Base-by-base conservation (phyloP, 768 basidiomycete genomes). In the Psilocybe cubensis region DNA sequence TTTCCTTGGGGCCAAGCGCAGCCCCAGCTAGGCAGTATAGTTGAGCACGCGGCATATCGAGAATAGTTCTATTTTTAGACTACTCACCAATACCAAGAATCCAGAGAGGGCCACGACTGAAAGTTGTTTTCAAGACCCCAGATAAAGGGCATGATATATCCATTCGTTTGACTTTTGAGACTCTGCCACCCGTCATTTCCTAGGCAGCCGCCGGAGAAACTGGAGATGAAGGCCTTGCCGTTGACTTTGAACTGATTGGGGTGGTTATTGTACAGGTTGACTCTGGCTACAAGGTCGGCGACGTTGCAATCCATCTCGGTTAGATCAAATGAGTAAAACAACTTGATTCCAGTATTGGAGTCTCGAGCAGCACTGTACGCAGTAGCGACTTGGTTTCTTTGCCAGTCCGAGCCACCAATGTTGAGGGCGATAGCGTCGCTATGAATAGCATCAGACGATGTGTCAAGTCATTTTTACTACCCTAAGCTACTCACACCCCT, bases 391-490 rank as follows among this genome's bases (percentile, higher is more conserved):
- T 82, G 82, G 5, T 53, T 63, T 18, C 70, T 71, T 60, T 85
- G 80, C 82, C 85, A 88, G 8, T 68, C 60, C 56, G 82, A 78
- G 3, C 72, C 70, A 35, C 88, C 87, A 42, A 87, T 74, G 70
- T 89, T 89, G 25, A 88, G 70, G 0, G 86, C 86, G 52, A 88
- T 77, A 0, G 82, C 88, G 58, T 88, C 86, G 12, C 79, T 82
- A 52, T 23, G 53, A 20, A 45, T 50, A 25, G 25, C 25, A 24
- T 6, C 35, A 38, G 79, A 72, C 21, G 43, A 18, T 18, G 18
- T 29, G 23, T 8, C n/a, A 18, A 10, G 41, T n/a, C 21, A n/a
- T 18, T 40, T 14, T 47, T 38, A 64, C 72, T 74, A 43, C 65
- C 55, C 17, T 17, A 27, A 28, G 38, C n/a, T n/a, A 72, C 79